These are phyloP conservation scores for Cnidoscolus chayamansa DNA, from an alignment of 441 rosid species.

Conservation along the genomic window DNA sequence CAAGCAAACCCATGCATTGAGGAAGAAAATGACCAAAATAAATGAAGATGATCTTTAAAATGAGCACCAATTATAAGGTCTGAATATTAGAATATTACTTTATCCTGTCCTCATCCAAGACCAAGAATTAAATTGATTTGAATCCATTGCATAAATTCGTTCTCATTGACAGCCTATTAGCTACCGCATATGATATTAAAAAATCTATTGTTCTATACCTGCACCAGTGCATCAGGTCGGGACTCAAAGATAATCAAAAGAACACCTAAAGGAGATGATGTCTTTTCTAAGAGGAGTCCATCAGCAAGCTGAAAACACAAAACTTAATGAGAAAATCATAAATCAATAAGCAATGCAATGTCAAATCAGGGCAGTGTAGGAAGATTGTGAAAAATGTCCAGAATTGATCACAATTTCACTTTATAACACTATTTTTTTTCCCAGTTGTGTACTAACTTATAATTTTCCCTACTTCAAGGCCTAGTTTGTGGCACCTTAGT, in stretches of 20 bases:
- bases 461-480: neutral
- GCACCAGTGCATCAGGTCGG: conserved; percentile 94
- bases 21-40: neutral
- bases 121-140: neutral
- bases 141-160: neutral
- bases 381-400: neutral
- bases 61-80: neutral
- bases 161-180: neutral
- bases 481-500: neutral
- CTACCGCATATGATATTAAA: conserved; percentile 15
- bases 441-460: neutral
- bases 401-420: neutral
- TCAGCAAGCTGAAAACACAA: conserved; percentile 67
- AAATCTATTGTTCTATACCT: conserved; percentile 43
- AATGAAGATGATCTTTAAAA: neutral
- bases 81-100: neutral
- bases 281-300: conserved; percentile 87
- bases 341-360: neutral
- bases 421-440: neutral
- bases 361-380: conserved; percentile 1
- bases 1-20: neutral
- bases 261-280: conserved; percentile 93
- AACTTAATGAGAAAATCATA: conserved; percentile 13
- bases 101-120: neutral
- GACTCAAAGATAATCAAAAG: conserved; percentile 95